Evolutionary conservation across 1,284 basidiomycete genomes (phyloP).

Genomic region (Ceratobasidium sp.): DNA sequence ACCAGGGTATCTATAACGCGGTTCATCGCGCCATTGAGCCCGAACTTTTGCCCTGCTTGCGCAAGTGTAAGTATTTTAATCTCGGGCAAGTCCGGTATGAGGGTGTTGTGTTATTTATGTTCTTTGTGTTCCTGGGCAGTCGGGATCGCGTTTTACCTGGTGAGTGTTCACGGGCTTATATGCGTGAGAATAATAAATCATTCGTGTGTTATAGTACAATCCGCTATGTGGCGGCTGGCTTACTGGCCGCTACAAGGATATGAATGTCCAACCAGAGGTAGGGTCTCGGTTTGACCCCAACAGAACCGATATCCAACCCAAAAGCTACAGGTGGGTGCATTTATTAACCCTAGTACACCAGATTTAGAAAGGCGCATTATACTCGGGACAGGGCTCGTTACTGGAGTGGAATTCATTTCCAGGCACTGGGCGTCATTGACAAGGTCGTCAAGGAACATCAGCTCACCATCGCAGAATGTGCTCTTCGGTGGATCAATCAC

Average conservation of each 20-base stretch:
- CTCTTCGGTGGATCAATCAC: conserved; percentile 57
- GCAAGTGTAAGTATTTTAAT: conserved; percentile 57
- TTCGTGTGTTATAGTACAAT: conserved; percentile 14
- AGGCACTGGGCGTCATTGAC: conserved; percentile 23
- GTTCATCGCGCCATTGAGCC: conserved; percentile 61
- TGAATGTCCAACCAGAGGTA: conserved; percentile 23
- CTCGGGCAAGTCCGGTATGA: conserved; percentile 51
- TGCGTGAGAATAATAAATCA: neutral
- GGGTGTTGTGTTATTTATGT: neutral
- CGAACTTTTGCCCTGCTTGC: conserved; percentile 62
- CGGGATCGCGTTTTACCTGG: conserved; percentile 28
- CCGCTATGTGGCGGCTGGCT: conserved; percentile 40
- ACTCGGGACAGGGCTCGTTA: conserved; percentile 23
- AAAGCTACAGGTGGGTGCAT: conserved; percentile 23
- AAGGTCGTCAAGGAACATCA: conserved; percentile 45
- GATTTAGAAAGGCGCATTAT: neutral
- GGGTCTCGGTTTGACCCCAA: conserved; percentile 37
- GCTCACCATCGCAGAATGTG: conserved; percentile 55
- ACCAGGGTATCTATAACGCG: conserved; percentile 57
- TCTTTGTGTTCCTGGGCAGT: conserved; percentile 1
- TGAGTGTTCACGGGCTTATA: conserved; percentile 9
- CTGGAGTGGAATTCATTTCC: conserved; percentile 32
- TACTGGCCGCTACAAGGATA: conserved; percentile 36
- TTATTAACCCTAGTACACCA: neutral
- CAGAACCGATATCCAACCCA: conserved; percentile 31